Evolutionary conservation across 345 rosid species (phyloP).

Genomic region (Brassica carinata): DNA sequence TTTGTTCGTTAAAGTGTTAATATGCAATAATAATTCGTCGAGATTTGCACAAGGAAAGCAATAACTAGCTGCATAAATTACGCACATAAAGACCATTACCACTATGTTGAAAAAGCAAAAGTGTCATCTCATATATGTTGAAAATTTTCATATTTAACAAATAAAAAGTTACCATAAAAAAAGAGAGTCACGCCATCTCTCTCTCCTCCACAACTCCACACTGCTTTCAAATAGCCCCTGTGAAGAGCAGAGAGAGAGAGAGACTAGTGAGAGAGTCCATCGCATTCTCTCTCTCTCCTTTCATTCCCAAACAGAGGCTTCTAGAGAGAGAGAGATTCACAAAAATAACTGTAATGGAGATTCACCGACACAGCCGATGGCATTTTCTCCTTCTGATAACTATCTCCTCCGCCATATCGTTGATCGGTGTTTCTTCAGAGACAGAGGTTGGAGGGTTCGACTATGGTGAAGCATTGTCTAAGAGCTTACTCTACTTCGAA

Average conservation of each 20-base stretch:
- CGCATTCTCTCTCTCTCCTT: conserved; percentile 36
- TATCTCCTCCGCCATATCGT: conserved; percentile 15
- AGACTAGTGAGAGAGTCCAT: conserved; percentile 38
- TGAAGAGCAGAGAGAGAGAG: conserved; percentile 33
- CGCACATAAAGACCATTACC: conserved; percentile 26
- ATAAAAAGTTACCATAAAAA: conserved; percentile 4
- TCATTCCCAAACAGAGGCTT: conserved; percentile 14
- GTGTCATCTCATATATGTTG: conserved; percentile 15
- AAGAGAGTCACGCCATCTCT: conserved; percentile 29
- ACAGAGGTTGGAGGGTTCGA: conserved; percentile 37
- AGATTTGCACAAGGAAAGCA: conserved; percentile 37
- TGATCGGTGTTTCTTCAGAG: conserved; percentile 6
- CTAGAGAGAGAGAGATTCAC: not conserved
- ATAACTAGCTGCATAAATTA: conserved; percentile 45
- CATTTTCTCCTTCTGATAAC: conserved; percentile 15
- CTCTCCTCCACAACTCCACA: conserved; percentile 34
- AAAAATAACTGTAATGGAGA: not conserved
- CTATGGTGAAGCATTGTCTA: conserved; percentile 74
- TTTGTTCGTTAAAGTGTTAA: not conserved
- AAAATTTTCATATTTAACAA: not conserved
- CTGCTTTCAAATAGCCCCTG: conserved; percentile 39
- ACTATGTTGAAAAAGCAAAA: conserved; percentile 22
- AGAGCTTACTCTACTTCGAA: conserved; percentile 93
- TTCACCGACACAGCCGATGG: conserved; percentile 25
- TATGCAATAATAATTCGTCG: conserved; percentile 4